These are phyloP conservation scores for Akanthomyces lecanii DNA, from an alignment of 2,329 filamentous ascomycete species.

Conservation along the genomic window DNA sequence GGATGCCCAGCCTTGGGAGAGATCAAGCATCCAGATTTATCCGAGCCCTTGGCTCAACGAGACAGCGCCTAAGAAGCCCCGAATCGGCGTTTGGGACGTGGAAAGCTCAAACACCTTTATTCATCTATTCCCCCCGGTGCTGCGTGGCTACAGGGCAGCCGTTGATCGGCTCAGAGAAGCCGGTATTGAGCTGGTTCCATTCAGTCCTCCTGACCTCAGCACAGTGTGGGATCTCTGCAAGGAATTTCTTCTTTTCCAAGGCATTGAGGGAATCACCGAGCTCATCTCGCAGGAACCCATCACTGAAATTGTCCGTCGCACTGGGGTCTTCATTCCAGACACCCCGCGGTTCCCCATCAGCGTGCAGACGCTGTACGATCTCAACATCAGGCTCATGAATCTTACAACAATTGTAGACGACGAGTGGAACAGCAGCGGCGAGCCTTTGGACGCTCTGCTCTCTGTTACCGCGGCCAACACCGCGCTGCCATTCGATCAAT, in stretches of 20 bases:
- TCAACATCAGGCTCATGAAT: not conserved
- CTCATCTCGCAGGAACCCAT: not conserved
- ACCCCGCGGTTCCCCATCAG: not conserved
- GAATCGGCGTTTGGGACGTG: constrained; percentile 18
- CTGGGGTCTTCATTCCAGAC: not conserved
- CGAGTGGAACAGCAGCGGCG: not conserved
- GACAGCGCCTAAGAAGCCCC: not conserved
- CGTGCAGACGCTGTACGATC: not conserved
- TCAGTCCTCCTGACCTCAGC: not conserved
- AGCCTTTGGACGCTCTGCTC: not conserved
- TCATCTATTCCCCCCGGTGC: constrained; percentile 17
- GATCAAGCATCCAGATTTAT: not conserved
- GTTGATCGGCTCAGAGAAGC: not conserved
- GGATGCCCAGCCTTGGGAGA: not conserved
- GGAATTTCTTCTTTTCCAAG: not conserved
- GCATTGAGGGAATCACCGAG: not conserved
- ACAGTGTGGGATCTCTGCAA: not conserved
- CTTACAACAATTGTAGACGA: not conserved
- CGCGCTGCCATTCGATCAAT: not conserved
- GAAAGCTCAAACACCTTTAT: constrained; percentile 21
- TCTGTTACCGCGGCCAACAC: not conserved
- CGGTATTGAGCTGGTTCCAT: not conserved
- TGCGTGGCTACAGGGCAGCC: not conserved
- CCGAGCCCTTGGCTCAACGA: not conserved
- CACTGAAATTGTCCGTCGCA: not conserved